Evolutionary conservation across 768 basidiomycete genomes (phyloP), one percentile per base, ranked within the genome.

Genomic region (Mycena latifolia): DNA sequence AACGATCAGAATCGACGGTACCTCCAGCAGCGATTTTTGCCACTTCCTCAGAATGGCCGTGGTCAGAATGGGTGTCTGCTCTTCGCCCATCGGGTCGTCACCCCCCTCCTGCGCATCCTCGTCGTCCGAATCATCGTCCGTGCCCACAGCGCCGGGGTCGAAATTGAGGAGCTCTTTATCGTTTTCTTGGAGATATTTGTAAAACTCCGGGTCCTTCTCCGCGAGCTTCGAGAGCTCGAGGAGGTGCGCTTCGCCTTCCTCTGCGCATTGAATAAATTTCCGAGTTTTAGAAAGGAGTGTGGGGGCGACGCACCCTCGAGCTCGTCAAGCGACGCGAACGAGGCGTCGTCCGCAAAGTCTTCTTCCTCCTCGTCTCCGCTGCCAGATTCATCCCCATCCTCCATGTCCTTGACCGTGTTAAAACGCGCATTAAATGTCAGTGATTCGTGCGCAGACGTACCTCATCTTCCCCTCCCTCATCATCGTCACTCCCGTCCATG

Each of bases 191-290:
- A 99, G 84, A 76, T 96, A 99, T 79, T 96, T 95, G 90, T 89
- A 99, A 81, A 99, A 99, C 74, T 98, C 97, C n/a, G 97, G 97
- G 77, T 99, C 97, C 76, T 95, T 95, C 78, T 97, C 92, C 2
- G 94, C 94, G 37, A 99, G 86, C 74, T 93, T 90, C 41, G 93
- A 90, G 17, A 99, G 86, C 60, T 97, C 93, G 48, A 89, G 77
- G 65, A 95, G 80, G 82, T 98, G 97, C 6, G 83, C 78, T 56
- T 83, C 82, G 25, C 91, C 94, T 61, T 93, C 92, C 57, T 91
- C 92, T 90, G 75, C 29, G 46, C 2, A 25, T 37, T 43, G 33
- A 41, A 69, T 43, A 61, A 50, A 31, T 11, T 33, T 22, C 18
- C 6, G 47, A 27, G 31, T 33, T 5, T 39, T 4, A 39, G 11